Evolutionary conservation across 495 filamentous ascomycete genomes (phyloP), one percentile per base, ranked within the genome.

Genomic region (Aspergillus kassunensis): DNA sequence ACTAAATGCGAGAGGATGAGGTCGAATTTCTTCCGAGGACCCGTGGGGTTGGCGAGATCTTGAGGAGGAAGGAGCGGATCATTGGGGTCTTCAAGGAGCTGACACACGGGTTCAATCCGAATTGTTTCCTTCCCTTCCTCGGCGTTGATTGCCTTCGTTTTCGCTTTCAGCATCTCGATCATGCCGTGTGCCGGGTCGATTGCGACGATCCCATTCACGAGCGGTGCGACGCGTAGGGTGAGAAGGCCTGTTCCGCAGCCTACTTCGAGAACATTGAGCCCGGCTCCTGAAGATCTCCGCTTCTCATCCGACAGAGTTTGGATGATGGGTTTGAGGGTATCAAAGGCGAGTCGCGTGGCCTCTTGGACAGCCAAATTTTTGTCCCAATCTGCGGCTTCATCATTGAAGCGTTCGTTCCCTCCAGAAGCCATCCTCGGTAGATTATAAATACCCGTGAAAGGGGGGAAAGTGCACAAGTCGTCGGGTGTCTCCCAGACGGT

Each of bases 231-330:
- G 3, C 55, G 61, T 13, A 77, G 67, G 2, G 76, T 78, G 2
- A 82, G 66, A 5, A 80, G 66, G 40, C 79, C 79, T 10, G 79
- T 82, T 18, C 79, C 79, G 57, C 79, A 80, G 48, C 79, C 79
- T 12, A 82, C 73, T 62, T 82, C 79, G 16, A 82, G 71, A 13
- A 81, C 70, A 46, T 80, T 59, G 16, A 62, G 42, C 11, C 15
- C 18, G 9, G 20, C 27, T 39, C 34, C 53, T 18, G 27, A 6
- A 16, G 16, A 6, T 15, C 33, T 20, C 6, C 30, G 33, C 21
- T 54, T 54, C 4, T 37, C 24, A 6, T 23, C 24, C 0, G 44
- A 49, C 16, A 45, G 23, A 0, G 18, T 29, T 10, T 40, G 10
- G 40, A 57, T 49, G 53, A 51, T 44, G 13, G 55, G 55, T 15